Evolutionary conservation across 2,329 filamentous ascomycete species (phyloP).

Genomic region (Akanthomyces muscarius): DNA sequence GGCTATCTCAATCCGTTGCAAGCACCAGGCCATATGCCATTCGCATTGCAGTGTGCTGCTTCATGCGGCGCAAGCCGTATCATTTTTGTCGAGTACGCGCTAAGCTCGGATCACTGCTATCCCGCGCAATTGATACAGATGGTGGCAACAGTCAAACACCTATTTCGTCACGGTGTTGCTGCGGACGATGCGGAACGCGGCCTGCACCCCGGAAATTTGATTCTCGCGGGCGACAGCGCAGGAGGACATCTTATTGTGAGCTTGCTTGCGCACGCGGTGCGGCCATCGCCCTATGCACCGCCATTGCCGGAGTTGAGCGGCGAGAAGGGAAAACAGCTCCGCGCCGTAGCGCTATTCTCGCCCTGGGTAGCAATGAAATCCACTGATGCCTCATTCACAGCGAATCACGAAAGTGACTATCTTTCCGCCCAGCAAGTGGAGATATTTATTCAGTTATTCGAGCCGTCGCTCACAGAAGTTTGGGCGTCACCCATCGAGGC

Average conservation of each 20-base stretch:
- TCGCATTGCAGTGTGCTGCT: background rate
- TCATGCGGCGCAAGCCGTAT: background rate
- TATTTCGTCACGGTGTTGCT: background rate
- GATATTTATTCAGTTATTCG: background rate
- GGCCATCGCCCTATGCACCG: background rate
- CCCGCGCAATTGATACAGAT: slow-evolving; percentile 2
- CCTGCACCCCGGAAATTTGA: background rate
- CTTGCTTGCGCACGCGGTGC: background rate
- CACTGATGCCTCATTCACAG: background rate
- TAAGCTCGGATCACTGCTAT: background rate
- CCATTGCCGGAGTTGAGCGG: background rate
- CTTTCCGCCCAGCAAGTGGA: slow-evolving; percentile 6
- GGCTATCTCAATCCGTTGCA: slow-evolving; percentile 5
- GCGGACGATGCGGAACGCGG: background rate
- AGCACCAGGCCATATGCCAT: slow-evolving; percentile 3
- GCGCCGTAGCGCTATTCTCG: background rate
- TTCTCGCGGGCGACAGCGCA: slow-evolving; percentile 1
- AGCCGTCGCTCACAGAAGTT: background rate
- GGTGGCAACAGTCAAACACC: background rate
- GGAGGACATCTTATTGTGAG: background rate
- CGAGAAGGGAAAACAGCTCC: background rate
- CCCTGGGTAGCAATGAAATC: background rate
- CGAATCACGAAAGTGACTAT: background rate
- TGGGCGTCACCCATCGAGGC: slow-evolving; percentile 6
- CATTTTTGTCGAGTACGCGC: background rate